A percentile compares a stretch with the other conserved stretches of the same genome.
These are phyloP conservation scores for Sphaerostilbella broomeana DNA, from an alignment of 2,329 filamentous ascomycete species.

Conservation along the genomic window DNA sequence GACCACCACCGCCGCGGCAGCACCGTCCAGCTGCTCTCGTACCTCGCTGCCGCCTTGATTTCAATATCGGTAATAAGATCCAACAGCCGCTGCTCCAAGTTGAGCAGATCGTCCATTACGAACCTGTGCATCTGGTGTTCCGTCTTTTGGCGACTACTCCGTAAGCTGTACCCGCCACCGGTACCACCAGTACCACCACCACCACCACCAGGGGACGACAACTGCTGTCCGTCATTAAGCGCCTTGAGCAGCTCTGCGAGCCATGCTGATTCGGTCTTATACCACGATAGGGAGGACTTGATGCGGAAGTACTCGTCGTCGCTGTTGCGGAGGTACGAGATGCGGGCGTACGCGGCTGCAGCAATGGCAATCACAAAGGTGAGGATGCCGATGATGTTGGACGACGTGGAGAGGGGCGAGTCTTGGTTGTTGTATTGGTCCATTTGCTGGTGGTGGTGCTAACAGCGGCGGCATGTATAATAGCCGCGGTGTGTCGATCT, in stretches of 20 bases:
- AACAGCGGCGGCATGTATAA: too few relatives aligned
- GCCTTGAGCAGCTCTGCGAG: conserved; percentile 35
- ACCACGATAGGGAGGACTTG: conserved; percentile 41
- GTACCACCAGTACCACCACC: too few relatives aligned
- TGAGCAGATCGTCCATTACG: conserved; percentile 40
- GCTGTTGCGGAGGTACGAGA: conserved; percentile 40
- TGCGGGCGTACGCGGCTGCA: conserved; percentile 36
- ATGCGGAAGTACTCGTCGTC: conserved; percentile 42
- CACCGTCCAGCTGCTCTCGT: conserved; percentile 28
- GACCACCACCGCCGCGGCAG: conserved; percentile 34
- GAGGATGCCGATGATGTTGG: conserved; percentile 39
- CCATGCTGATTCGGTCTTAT: conserved; percentile 42
- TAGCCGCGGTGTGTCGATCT: too few relatives aligned
- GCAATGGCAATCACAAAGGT: conserved; percentile 42
- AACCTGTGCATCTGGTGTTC: conserved; percentile 43
- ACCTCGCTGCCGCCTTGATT: conserved; percentile 18
- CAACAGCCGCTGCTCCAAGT: conserved; percentile 37
- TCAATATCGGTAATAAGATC: conserved; percentile 41
- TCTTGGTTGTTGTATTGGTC: conserved; percentile 26
- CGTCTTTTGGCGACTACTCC: conserved; percentile 18
- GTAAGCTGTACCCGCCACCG: conserved; percentile 16
- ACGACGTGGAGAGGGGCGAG: conserved; percentile 38
- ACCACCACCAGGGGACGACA: too few relatives aligned
- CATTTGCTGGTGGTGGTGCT: too few relatives aligned
- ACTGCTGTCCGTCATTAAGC: conserved; percentile 15